Percentiles rank a stretch among this genome's conserved stretches.
Evolutionary conservation across 495 filamentous ascomycete genomes (phyloP).

Genomic region (Talaromyces wortmannii): DNA sequence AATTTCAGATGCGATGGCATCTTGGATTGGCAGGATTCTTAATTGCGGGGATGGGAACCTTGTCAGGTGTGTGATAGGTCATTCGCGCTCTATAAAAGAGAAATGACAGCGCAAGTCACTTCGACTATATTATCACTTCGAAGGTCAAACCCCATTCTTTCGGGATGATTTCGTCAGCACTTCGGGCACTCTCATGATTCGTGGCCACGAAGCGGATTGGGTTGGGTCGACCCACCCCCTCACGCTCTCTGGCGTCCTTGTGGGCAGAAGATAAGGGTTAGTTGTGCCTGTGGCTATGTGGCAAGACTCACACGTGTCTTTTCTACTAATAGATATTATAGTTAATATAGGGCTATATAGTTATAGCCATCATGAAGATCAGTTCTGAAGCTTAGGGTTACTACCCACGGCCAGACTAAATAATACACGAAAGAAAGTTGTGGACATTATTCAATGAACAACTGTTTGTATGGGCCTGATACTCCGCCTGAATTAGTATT

Average conservation of each 20-base stretch:
- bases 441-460: too few relatives aligned
- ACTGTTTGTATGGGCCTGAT: too few relatives aligned
- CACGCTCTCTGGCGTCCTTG: background rate
- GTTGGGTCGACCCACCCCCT: background rate
- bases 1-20: slow-evolving; percentile 1
- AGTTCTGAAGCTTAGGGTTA: too few relatives aligned
- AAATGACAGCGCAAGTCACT: background rate
- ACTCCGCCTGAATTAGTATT: too few relatives aligned
- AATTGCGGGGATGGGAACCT: slow-evolving; percentile 1
- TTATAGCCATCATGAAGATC: background rate
- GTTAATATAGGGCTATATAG: background rate
- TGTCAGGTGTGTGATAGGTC: background rate
- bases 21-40: slow-evolving; percentile 2
- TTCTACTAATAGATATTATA: background rate
- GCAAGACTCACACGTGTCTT: background rate
- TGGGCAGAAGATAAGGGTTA: too few relatives aligned
- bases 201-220: background rate
- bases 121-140: background rate
- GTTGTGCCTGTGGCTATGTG: too few relatives aligned
- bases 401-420: too few relatives aligned
- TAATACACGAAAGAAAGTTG: too few relatives aligned
- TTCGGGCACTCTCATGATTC: background rate
- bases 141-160: background rate
- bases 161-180: background rate
- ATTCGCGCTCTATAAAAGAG: background rate